These are phyloP conservation scores for Sugiyamaella neomexicana DNA, from an alignment of 1,139 yeast species.

Conservation along the genomic window DNA sequence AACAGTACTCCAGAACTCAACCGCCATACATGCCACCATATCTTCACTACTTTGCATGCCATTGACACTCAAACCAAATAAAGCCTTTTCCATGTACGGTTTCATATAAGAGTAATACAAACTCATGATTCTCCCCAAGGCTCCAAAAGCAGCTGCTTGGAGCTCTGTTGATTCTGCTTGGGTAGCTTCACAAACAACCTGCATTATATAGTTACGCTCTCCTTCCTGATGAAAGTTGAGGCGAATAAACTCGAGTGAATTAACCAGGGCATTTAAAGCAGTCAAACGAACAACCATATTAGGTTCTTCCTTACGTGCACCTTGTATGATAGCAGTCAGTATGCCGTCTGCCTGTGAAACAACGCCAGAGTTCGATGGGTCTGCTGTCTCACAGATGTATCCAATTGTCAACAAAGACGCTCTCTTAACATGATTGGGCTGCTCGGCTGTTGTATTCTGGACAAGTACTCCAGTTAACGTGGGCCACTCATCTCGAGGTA, in stretches of 20 bases:
- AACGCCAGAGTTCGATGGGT: conserved; percentile 77
- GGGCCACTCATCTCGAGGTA: conserved; percentile 87
- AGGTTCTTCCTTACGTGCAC: conserved; percentile 83
- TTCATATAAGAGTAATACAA: conserved; percentile 87
- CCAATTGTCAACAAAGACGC: conserved; percentile 89
- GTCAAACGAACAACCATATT: conserved; percentile 76
- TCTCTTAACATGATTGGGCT: conserved; percentile 76
- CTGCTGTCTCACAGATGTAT: conserved; percentile 92
- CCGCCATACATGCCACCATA: conserved; percentile 95
- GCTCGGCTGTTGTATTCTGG: conserved; percentile 76
- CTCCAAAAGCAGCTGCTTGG: conserved; percentile 95
- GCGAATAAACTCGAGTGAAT: conserved; percentile 86
- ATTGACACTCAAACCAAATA: conserved; percentile 81
- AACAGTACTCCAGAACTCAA: conserved; percentile 96
- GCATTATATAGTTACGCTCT: conserved; percentile 96
- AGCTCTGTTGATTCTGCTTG: conserved; percentile 80
- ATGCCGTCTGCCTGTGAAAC: conserved; percentile 88
- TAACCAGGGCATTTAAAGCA: conserved; percentile 87
- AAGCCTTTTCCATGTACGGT: conserved; percentile 95
- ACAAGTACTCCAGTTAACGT: conserved; percentile 80
- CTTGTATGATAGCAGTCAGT: conserved; percentile 93
- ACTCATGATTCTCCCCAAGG: conserved; percentile 89
- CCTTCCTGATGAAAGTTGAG: conserved; percentile 89
- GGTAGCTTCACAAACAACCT: conserved; percentile 97
- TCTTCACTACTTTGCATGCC: conserved; percentile 91